These are phyloP conservation scores for Litsea cubeba DNA, from an alignment of 164 flowering plant genomes.

Conservation along the genomic window DNA sequence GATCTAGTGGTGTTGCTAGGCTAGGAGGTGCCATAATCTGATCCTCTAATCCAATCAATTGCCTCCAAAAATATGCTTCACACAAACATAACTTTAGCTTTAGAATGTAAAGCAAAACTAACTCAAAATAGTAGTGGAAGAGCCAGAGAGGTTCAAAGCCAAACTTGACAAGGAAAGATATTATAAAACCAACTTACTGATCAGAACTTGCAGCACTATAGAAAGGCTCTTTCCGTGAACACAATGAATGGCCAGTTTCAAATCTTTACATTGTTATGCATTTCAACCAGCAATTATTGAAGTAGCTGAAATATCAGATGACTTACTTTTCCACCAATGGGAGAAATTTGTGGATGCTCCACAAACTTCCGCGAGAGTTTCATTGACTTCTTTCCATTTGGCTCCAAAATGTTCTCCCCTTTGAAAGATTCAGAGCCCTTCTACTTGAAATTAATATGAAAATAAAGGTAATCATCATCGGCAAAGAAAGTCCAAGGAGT, in stretches of 20 bases:
- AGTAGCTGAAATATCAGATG: background rate
- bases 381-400: conserved; percentile 68
- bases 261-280: background rate
- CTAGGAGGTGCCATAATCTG: background rate
- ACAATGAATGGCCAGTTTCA: background rate
- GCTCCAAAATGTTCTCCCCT: conserved; percentile 18
- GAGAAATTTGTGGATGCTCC: conserved; percentile 64
- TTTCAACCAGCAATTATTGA: background rate
- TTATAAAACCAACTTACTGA: background rate
- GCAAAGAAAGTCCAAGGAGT: background rate
- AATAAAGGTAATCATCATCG: background rate
- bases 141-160: background rate
- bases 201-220: background rate
- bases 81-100: background rate
- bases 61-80: too few species aligned
- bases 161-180: background rate
- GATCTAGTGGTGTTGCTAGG: background rate
- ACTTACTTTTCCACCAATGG: conserved; percentile 82
- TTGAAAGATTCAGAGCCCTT: conserved; percentile 7
- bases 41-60: too few species aligned
- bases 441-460: background rate
- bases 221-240: background rate
- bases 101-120: background rate
- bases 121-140: background rate
- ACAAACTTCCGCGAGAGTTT: conserved; percentile 52